A percentile compares a stretch with the other conserved stretches of the same genome.
Evolutionary conservation across 2,329 filamentous ascomycete species (phyloP).

Genomic region (Scedosporium apiospermum): DNA sequence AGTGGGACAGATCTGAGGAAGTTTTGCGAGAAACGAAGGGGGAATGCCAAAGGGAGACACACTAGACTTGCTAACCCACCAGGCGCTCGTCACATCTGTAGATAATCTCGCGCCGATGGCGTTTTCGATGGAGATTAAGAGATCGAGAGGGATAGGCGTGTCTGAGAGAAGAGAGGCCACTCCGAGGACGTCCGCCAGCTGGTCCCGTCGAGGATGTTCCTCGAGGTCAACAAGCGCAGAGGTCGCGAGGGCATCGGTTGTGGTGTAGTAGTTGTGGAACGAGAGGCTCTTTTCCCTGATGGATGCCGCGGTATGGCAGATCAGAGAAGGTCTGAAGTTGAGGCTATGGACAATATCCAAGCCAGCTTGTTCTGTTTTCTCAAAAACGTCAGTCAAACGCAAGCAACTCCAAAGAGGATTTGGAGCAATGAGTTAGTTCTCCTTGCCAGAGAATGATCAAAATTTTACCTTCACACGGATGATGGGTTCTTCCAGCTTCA

Average conservation of each 20-base stretch:
- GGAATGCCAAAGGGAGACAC: neutral
- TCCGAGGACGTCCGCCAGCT: neutral
- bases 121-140: conserved; percentile 5
- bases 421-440: too few species aligned
- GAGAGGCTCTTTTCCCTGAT: neutral
- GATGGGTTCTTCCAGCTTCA: neutral
- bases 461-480: conserved; percentile 1
- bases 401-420: too few species aligned
- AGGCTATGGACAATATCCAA: neutral
- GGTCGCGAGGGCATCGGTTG: neutral
- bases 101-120: neutral
- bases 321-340: neutral
- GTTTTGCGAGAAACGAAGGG: neutral
- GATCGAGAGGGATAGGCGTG: conserved; percentile 2
- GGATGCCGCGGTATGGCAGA: neutral
- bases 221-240: neutral
- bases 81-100: neutral
- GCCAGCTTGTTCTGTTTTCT: neutral
- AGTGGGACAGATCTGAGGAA: neutral
- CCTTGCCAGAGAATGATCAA: neutral
- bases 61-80: neutral
- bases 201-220: conserved; percentile 3
- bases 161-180: neutral
- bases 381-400: neutral
- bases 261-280: neutral